phyloP scores from a whole-genome alignment of 2,329 filamentous ascomycete genomes.

The Trichoderma sp. region DNA sequence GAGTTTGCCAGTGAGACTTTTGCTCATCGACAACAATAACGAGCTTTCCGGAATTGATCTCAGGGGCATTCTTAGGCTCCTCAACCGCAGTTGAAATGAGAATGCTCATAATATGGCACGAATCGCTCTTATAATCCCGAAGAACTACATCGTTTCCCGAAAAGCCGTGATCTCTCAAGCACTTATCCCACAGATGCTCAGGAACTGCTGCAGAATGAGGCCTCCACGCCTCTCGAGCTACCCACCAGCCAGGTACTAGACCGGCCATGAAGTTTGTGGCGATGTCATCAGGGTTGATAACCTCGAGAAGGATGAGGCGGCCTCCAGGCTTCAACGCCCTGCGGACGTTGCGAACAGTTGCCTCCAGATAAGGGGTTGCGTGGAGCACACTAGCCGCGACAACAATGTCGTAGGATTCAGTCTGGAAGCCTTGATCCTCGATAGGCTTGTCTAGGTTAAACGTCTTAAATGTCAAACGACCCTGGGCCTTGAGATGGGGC shows the following conservation, averaged over 20 bases:
- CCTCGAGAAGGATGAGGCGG: conserved; percentile 7
- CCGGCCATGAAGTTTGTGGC: conserved; percentile 9
- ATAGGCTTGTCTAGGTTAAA: conserved; percentile 35
- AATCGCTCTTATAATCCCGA: conserved; percentile 3
- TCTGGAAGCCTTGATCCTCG: conserved; percentile 37
- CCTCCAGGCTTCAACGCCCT: conserved; percentile 4
- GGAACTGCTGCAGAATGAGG: background rate
- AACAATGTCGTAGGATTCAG: conserved; percentile 42
- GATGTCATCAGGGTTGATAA: background rate
- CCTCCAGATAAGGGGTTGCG: background rate
- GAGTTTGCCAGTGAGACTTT: background rate
- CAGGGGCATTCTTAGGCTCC: background rate
- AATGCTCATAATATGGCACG: conserved; percentile 8
- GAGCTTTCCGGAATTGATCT: too few species aligned
- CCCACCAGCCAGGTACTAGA: conserved; percentile 17
- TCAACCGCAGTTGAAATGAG: conserved; percentile 10
- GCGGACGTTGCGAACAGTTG: background rate
- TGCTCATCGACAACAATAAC: conserved; percentile 6
- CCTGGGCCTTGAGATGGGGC: background rate
- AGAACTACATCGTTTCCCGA: conserved; percentile 10
- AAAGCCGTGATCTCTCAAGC: background rate
- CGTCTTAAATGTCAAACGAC: conserved; percentile 28
- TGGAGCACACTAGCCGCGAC: conserved; percentile 33
- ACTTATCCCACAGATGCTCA: conserved; percentile 3
- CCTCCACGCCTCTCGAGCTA: conserved; percentile 2